Percentiles rank a stretch among this genome's conserved stretches.
Conservation (phyloP, 176 grass and related monocot genomes). For the Pontederia paniculata region DNA sequence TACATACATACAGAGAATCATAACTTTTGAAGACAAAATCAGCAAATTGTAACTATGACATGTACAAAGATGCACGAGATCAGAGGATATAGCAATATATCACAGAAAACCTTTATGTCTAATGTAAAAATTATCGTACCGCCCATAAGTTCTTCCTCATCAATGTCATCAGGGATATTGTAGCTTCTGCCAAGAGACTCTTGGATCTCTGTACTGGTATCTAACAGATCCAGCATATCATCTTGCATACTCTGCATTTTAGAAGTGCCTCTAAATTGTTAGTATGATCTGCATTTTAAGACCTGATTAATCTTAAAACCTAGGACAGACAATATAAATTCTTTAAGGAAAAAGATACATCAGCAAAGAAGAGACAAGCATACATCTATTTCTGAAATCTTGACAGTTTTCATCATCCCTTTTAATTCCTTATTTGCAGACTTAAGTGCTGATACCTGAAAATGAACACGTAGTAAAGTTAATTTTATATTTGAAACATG, state of each 20-base stretch:
- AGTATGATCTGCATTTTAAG: not conserved
- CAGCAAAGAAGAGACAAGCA: not conserved
- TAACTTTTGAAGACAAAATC: too few relatives aligned
- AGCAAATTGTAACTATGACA: not conserved
- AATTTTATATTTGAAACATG: slow-evolving; percentile 3
- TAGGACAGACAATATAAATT: slow-evolving; percentile 2
- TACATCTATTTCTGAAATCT: slow-evolving; percentile 93
- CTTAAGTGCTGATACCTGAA: slow-evolving; percentile 80
- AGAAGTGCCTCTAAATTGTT: slow-evolving; percentile 1
- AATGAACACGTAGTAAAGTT: not conserved
- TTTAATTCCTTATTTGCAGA: slow-evolving; percentile 91
- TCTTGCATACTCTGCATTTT: slow-evolving; percentile 84
- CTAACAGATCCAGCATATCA: slow-evolving; percentile 95
- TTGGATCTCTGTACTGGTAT: slow-evolving; percentile 88
- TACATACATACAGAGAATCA: too few relatives aligned
- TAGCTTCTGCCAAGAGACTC: slow-evolving; percentile 83
- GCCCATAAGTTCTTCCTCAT: slow-evolving; percentile 87
- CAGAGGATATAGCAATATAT: not conserved
- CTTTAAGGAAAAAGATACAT: not conserved
- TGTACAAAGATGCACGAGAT: not conserved
- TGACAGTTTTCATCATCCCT: slow-evolving; percentile 93
- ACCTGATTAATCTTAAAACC: not conserved
- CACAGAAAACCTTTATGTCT: not conserved
- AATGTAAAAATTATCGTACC: slow-evolving; percentile 38
- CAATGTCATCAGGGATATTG: slow-evolving; percentile 93